Evolutionary conservation across 2,329 filamentous ascomycete species (phyloP).

Genomic region (Juglanconis juglandina): DNA sequence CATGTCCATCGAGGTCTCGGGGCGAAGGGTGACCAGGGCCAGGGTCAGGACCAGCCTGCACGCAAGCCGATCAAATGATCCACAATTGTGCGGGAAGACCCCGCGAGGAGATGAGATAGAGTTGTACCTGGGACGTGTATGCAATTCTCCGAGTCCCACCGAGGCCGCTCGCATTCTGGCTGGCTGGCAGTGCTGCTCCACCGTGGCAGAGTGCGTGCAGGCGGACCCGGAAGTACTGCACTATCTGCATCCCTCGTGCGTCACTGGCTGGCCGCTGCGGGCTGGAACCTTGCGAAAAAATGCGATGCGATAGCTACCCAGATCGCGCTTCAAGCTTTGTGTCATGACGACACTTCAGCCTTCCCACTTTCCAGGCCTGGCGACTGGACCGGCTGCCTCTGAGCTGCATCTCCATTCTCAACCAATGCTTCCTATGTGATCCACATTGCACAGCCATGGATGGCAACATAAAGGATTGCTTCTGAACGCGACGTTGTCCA

Average conservation of each 20-base stretch:
- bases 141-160: not conserved
- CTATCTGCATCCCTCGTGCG: conserved; percentile 9
- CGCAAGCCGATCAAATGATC: not conserved
- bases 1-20: not conserved
- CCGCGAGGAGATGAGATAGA: not conserved
- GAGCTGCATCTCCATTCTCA: not conserved
- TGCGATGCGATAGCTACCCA: not conserved
- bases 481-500: not conserved
- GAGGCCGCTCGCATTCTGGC: too few relatives aligned
- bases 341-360: conserved; percentile 13
- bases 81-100: not conserved
- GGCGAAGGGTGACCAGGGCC: not conserved
- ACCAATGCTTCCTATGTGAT: not conserved
- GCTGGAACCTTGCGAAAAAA: conserved; percentile 9
- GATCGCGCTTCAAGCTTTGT: not conserved
- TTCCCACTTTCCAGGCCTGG: not conserved
- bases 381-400: not conserved
- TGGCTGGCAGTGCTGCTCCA: not conserved
- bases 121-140: not conserved
- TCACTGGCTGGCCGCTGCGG: conserved; percentile 9
- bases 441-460: not conserved
- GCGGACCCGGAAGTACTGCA: not conserved
- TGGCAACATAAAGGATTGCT: not conserved
- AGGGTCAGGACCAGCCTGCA: not conserved
- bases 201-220: conserved; percentile 1